Evolutionary conservation across 306 rosid species (phyloP), one percentile per base, ranked within the genome.

Genomic region (Cicer yamashitae): DNA sequence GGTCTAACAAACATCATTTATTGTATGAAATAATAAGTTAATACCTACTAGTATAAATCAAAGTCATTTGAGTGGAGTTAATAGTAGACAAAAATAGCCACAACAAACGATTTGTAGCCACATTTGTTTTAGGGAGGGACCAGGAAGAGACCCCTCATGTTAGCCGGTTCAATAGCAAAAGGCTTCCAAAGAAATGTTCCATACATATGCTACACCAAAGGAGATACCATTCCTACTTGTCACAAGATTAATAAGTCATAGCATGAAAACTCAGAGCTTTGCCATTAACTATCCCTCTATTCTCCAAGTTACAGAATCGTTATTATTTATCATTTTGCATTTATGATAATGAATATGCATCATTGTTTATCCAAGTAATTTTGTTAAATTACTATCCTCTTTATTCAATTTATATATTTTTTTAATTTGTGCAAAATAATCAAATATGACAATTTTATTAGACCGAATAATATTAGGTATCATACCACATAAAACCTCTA

Each of bases 71-170:
- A 64, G 43, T 63, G 81, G 44, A 50, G 76, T 52, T 37, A 73
- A 67, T 47, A 51, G 67, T 18, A 18, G 73, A 83, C 72, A 67
- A 53, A 66, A 51, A 67, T 46, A 15, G 82, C 41, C 75, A 45
- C 61, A 64, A 48, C 79, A 68, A 51, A 84, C 88, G 39, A 60
- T 58, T 85, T 58, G 38, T 18, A 77, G 25, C 82, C 85, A 82
- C 77, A 22, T 68, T 5, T 38, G 13, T 22, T 51, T 51, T 54
- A 5, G 39, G 25, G 14, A 54, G 72, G 85, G 76, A 2, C 81
- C 77, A 6, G 48, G 48, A 25, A 34, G 45, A 58, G 83, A 48
- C 83, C 88, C 88, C 83, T 70, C 68, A 9, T 81, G 83, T 57
- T 63, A 77, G 67, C 11, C 39, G 60, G 45, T 81, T 75, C 68